Evolutionary conservation across 1,284 basidiomycete species (phyloP).

Genomic region (Cutaneotrichosporon daszewskae): DNA sequence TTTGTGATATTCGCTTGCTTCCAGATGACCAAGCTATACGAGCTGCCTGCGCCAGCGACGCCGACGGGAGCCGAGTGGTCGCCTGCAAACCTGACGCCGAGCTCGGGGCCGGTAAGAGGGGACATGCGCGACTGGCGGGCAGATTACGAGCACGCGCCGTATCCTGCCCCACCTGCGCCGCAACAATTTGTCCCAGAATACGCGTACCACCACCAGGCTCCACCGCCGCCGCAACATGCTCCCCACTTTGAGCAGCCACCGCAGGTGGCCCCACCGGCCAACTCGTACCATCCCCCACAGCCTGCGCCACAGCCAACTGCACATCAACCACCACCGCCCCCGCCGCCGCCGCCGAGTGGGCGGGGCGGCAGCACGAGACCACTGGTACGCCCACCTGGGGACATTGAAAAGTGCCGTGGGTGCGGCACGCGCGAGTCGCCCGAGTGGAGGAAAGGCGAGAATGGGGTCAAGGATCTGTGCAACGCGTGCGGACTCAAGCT

Average conservation of each 20-base stretch:
- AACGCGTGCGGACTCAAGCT: constrained; percentile 64
- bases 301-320: constrained; percentile 3
- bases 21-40: constrained; percentile 56
- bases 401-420: constrained; percentile 68
- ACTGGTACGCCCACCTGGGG: constrained; percentile 56
- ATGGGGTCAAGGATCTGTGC: constrained; percentile 83
- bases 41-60: constrained; percentile 3
- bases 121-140: constrained; percentile 3
- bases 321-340: constrained; percentile 3
- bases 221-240: too few species aligned
- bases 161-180: background rate
- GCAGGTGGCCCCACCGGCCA: background rate
- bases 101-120: too few species aligned
- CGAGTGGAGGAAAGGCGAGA: constrained; percentile 82
- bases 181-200: constrained; percentile 1
- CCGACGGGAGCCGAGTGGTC: background rate
- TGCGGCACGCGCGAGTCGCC: constrained; percentile 80
- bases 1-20: constrained; percentile 52
- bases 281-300: background rate
- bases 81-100: background rate
- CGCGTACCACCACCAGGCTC: too few species aligned
- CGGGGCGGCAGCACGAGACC: constrained; percentile 19
- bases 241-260: too few species aligned
- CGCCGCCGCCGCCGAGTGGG: constrained; percentile 11
- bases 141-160: background rate